A percentile compares a stretch with the other conserved stretches of the same genome.
These are phyloP conservation scores for Citrullus colocynthis DNA, from an alignment of 306 rosid genomes.

Conservation along the genomic window DNA sequence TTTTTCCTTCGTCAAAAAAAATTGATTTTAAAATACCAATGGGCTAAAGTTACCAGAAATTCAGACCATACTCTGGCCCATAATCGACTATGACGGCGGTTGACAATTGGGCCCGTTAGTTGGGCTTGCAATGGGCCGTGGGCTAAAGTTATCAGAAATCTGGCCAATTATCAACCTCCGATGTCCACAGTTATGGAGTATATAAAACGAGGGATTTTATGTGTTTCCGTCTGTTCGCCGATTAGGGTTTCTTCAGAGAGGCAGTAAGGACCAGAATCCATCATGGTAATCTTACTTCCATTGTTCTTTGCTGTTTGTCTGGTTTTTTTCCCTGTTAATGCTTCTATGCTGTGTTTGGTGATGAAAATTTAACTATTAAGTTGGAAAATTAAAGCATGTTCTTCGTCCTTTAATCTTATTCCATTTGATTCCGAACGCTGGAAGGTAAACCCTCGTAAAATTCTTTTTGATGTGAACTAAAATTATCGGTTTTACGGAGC, in stretches of 20 bases:
- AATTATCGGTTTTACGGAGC: neutral
- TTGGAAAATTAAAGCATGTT: neutral
- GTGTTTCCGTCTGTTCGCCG: neutral
- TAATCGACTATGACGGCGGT: neutral
- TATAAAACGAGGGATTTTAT: neutral
- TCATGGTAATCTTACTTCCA: neutral
- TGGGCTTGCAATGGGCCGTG: neutral
- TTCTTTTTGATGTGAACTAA: neutral
- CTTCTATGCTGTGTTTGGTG: neutral
- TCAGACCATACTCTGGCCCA: neutral
- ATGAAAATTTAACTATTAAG: neutral
- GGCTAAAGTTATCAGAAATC: neutral
- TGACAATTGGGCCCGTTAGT: neutral
- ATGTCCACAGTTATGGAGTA: neutral
- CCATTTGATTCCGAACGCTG: neutral
- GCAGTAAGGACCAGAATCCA: neutral
- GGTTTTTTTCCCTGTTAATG: neutral
- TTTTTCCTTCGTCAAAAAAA: too few species aligned
- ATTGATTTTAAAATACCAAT: too few species aligned
- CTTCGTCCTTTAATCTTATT: neutral
- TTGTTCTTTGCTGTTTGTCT: neutral
- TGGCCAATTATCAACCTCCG: neutral
- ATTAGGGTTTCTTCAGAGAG: neutral
- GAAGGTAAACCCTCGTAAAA: neutral
- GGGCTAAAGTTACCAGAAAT: neutral